These are phyloP conservation scores for Neurospora discreta DNA, from an alignment of 495 filamentous ascomycete species.

Conservation along the genomic window DNA sequence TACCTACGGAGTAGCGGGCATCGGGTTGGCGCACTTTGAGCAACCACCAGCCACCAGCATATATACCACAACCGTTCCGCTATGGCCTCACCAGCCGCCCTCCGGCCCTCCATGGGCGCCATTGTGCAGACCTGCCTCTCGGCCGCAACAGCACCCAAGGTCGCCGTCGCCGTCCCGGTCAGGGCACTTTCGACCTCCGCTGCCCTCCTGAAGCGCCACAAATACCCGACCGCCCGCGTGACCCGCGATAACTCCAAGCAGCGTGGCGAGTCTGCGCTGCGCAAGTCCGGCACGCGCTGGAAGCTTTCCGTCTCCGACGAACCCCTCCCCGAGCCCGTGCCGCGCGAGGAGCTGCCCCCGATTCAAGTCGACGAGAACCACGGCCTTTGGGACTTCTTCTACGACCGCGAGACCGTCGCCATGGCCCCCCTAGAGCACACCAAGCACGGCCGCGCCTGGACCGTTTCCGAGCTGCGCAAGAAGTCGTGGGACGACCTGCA, in stretches of 20 bases:
- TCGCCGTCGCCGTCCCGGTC: neutral
- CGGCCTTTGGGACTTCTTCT: slow-evolving; percentile 92
- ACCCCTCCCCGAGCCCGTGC: slow-evolving; percentile 62
- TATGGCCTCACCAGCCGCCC: slow-evolving; percentile 33
- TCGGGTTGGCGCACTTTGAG: neutral
- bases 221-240: slow-evolving; percentile 23
- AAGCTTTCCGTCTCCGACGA: slow-evolving; percentile 58
- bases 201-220: slow-evolving; percentile 24
- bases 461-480: slow-evolving; percentile 70
- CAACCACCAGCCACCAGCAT: neutral
- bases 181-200: slow-evolving; percentile 26
- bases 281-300: slow-evolving; percentile 62
- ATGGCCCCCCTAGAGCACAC: slow-evolving; percentile 54
- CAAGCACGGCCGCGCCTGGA: slow-evolving; percentile 72
- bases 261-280: slow-evolving; percentile 72
- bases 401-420: slow-evolving; percentile 48
- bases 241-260: slow-evolving; percentile 52
- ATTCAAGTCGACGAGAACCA: slow-evolving; percentile 58
- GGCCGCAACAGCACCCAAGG: slow-evolving; percentile 5
- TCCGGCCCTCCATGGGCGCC: slow-evolving; percentile 33
- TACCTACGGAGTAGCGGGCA: neutral
- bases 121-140: slow-evolving; percentile 8
- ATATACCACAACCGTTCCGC: neutral
- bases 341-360: slow-evolving; percentile 48
- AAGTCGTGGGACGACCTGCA: slow-evolving; percentile 95